A percentile compares a stretch with the other conserved stretches of the same genome.
Conservation (phyloP, 495 filamentous ascomycete species). For the Penicillium lividum region DNA sequence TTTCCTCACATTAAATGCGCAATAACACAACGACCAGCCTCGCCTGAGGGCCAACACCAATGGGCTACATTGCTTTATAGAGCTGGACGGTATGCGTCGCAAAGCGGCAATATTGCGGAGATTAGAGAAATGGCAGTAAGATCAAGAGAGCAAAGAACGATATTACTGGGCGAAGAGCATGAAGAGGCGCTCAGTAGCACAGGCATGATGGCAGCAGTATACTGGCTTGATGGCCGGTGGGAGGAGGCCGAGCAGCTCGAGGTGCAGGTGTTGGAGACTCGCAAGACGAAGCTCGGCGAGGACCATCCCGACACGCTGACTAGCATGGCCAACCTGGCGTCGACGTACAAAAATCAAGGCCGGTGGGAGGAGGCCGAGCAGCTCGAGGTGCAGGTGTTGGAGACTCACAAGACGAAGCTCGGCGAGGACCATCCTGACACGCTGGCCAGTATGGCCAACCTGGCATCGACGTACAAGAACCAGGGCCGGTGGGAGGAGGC, state of each 20-base stretch:
- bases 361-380: slow-evolving; percentile 1
- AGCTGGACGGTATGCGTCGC: background rate
- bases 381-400: background rate
- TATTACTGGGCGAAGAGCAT: background rate
- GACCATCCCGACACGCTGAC: background rate
- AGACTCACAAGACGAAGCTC: background rate
- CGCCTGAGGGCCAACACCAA: background rate
- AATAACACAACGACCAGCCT: background rate
- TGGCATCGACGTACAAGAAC: background rate
- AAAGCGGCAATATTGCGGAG: background rate
- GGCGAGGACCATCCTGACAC: background rate
- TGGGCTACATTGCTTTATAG: background rate
- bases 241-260: background rate
- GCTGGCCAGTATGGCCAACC: background rate
- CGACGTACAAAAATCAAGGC: background rate
- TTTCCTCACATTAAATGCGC: background rate
- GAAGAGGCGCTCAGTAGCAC: background rate
- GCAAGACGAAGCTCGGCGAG: background rate
- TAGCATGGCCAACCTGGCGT: background rate
- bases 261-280: background rate
- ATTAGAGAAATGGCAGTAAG: background rate
- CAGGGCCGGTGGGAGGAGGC: background rate
- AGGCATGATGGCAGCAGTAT: background rate
- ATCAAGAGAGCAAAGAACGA: background rate
- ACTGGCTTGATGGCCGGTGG: background rate